Evolutionary conservation across 2,329 filamentous ascomycete species (phyloP), one percentile per base, ranked within the genome.

Genomic region (Trichoderma citrinoviride): DNA sequence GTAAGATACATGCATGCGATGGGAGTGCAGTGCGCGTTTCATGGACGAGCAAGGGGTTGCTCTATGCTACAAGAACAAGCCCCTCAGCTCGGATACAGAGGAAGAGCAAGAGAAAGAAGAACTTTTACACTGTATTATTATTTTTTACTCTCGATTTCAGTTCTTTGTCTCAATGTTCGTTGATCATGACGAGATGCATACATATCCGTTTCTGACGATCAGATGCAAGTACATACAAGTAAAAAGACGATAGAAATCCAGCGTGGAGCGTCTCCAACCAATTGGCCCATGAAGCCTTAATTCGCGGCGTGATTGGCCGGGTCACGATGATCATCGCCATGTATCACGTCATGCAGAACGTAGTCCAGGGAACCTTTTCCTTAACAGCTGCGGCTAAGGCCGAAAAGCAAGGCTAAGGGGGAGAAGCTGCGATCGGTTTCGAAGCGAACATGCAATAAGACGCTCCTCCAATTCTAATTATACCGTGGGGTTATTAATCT

Each of bases 81-180:
- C 60, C 27, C 40, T 47, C 27, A 37, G 21, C 15, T 7, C 21
- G 19, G 40, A n/a, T 15, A 15, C n/a, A 57, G 25, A 57, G 23
- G 43, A 15, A 29, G 17, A 46, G 19, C 15, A 43, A 44, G n/a
- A 15, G 10, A 23, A 49, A 27, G 46, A 29, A 14, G 37, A 15
- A 19, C 29, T 14, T 37, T 63, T 55, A 29, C 60, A 54, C 41
- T 54, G 50, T 63, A 63, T 10, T 46, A 61, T 15, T 55, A 63
- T 50, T 37, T 37, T 14, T 37, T 37, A 37, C 33, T 33, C 41
- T 46, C 55, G 8, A 33, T 21, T 37, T 21, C 40, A n/a, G 7
- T 63, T 63, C 50, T 55, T 40, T 33, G 41, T 41, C 19, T 55
- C 12, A 41, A 43, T 40, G 27, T 55, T 55, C 50, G 27, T 55